Conservation (phyloP, 2,329 filamentous ascomycete genomes). For the Ophiostoma fasciatum region DNA sequence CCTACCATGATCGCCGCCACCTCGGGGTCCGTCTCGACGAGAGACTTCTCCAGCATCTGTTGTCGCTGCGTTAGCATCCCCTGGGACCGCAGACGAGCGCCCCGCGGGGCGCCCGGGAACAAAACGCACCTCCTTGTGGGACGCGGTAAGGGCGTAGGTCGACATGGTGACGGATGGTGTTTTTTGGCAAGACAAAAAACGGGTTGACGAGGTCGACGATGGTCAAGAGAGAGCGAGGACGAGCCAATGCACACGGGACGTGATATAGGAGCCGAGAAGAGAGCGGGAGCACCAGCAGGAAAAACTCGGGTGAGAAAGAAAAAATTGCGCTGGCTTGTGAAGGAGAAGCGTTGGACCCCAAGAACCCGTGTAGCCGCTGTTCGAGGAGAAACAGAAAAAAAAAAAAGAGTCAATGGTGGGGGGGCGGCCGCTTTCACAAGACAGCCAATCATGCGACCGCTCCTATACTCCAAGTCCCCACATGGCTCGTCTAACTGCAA, state of each 20-base stretch:
- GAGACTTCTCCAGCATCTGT: conserved; percentile 89
- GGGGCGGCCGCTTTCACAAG: too few species aligned
- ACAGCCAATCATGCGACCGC: too few species aligned
- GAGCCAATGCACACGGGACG: too few species aligned
- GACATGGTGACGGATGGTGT: conserved; percentile 10
- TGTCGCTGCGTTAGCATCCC: conserved; percentile 15
- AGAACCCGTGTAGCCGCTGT: too few species aligned
- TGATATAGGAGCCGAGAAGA: too few species aligned
- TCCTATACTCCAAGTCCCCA: too few species aligned
- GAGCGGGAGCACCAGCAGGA: too few species aligned
- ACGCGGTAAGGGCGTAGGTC: conserved; percentile 15
- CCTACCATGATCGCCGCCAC: conserved; percentile 92
- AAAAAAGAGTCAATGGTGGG: too few species aligned
- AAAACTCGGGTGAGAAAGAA: not conserved
- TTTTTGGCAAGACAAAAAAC: not conserved
- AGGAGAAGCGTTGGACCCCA: too few species aligned
- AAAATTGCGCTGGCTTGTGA: too few species aligned
- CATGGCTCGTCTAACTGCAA: too few species aligned
- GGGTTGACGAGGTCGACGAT: not conserved
- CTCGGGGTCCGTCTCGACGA: conserved; percentile 83
- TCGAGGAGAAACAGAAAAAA: too few species aligned
- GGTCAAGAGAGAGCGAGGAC: not conserved
- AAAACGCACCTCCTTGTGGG: conserved; percentile 11
- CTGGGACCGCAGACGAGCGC: conserved; percentile 8
- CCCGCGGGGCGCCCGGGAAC: not conserved